Base-by-base conservation (phyloP, 805 yeast species). In the Nakazawaea ishiwadae region DNA sequence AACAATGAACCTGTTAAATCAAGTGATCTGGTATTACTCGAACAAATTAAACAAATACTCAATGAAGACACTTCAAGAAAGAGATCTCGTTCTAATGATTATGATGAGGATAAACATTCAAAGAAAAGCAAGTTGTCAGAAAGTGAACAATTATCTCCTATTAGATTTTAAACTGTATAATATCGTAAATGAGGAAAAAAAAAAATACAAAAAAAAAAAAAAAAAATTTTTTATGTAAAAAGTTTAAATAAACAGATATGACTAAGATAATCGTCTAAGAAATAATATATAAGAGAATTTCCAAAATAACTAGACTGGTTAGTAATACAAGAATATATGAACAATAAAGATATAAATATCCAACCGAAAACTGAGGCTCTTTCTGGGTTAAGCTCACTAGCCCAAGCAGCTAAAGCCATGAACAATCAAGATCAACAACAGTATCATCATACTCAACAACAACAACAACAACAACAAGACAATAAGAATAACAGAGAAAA, bases 351-450 rank as follows among this genome's bases (percentile, higher is more conserved):
- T 21, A 19, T 37, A 27, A 30, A 37, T 12, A 29, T 37, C 6
- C 40, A 18, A 28, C 40, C 40, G 14, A 37, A 37, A 16, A 12
- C 15, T 5, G 43, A 33, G n/a, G 16, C 16, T 7, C 44, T 33
- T 14, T 18, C 35, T 3, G 45, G 45, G 8, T 24, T 42, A 11
- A 42, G 30, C 36, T 42, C 45, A 4, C 19, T 42, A 23, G 45
- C 45, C 3, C 45, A 37, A 21, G 42, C 42, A 9, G 45, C 45
- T 7, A 37, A 42, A 18, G 40, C 38, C 4, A 21, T 42, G 8
- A 27, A 42, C 27, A 18, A 15, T 26, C 39, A 29, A 12, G 26
- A 23, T 23, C 26, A 23, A 23, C 7, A 8, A 10, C 10, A 23
- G 7, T 8, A 23, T 23, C 7, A 23, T 23, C 26, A 23, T 10